These are phyloP conservation scores for Adansonia grandidieri DNA, from an alignment of 441 rosid genomes.

Conservation along the genomic window DNA sequence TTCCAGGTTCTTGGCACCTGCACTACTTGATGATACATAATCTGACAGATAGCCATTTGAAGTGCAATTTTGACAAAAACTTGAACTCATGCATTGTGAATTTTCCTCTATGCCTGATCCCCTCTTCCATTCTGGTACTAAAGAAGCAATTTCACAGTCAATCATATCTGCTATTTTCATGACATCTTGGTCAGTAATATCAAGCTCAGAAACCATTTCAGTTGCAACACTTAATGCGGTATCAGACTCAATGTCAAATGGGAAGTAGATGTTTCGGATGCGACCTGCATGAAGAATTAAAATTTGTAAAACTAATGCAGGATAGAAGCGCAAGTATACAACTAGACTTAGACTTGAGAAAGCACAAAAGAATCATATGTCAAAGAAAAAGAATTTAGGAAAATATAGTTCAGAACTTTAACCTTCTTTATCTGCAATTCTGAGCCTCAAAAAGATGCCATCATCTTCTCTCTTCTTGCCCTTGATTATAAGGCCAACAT, in stretches of 20 bases:
- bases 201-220: constrained; percentile 91
- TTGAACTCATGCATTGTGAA: constrained; percentile 25
- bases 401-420: constrained; percentile 11
- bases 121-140: constrained; percentile 76
- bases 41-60: constrained; percentile 50
- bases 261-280: constrained; percentile 83
- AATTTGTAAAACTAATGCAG: background rate
- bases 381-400: background rate
- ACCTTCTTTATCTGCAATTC: constrained; percentile 76
- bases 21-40: constrained; percentile 48
- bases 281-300: constrained; percentile 54
- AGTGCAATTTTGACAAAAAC: constrained; percentile 54
- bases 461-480: constrained; percentile 59
- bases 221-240: constrained; percentile 82
- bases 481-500: constrained; percentile 57
- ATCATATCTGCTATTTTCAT: constrained; percentile 85
- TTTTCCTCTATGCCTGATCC: constrained; percentile 40
- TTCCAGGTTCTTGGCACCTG: constrained; percentile 45
- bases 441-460: constrained; percentile 61
- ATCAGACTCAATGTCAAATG: constrained; percentile 74
- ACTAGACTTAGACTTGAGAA: background rate
- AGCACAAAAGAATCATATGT: background rate
- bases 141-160: constrained; percentile 71
- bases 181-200: constrained; percentile 79
- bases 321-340: background rate